A percentile compares a stretch with the other conserved stretches of the same genome.
Conservation (phyloP, 345 rosid species). For the Salix caprea region DNA sequence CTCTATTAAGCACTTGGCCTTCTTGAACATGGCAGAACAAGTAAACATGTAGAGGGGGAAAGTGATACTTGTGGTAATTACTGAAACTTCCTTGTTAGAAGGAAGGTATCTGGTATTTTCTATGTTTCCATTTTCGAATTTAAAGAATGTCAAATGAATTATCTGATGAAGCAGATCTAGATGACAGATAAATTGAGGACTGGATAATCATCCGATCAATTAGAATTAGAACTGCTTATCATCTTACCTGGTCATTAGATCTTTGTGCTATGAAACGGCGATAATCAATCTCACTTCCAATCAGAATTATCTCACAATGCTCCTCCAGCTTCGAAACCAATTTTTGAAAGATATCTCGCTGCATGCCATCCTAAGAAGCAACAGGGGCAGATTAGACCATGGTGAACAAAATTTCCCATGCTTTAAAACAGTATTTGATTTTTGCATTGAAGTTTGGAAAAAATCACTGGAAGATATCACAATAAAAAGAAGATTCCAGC, state of each 20-base stretch:
- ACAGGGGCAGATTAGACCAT: not conserved
- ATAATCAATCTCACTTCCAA: conserved; percentile 85
- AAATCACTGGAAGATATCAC: not conserved
- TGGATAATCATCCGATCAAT: not conserved
- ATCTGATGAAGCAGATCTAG: not conserved
- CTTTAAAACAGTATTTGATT: not conserved
- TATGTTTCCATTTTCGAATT: not conserved
- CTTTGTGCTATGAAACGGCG: conserved; percentile 68
- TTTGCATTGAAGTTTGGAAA: not conserved
- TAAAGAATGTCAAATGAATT: not conserved
- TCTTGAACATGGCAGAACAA: too few species aligned
- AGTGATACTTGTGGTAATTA: too few species aligned
- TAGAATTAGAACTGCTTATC: not conserved
- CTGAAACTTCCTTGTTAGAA: not conserved
- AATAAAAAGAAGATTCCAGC: not conserved
- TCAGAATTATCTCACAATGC: conserved; percentile 68
- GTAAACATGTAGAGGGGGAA: too few species aligned
- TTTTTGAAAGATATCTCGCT: conserved; percentile 73
- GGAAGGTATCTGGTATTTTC: not conserved
- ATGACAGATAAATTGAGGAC: not conserved
- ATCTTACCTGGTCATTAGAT: conserved; percentile 43
- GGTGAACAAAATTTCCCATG: not conserved
- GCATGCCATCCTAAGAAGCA: conserved; percentile 84
- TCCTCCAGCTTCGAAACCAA: conserved; percentile 59
- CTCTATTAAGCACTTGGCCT: too few species aligned